Conservation (phyloP, 2,329 filamentous ascomycete genomes). For the Fusarium pilosicola region DNA sequence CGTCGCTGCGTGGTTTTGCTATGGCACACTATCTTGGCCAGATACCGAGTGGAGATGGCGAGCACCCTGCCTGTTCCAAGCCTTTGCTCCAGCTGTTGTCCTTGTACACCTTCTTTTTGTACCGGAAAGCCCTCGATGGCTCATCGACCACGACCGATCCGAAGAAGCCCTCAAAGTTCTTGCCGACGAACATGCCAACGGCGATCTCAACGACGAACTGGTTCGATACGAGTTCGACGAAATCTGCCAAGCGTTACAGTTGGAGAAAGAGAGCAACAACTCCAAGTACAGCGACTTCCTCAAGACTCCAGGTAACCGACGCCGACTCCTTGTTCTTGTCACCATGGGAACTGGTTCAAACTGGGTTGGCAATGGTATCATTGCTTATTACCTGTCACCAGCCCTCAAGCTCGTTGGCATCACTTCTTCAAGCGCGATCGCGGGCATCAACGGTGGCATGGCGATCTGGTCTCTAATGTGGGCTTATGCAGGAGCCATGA, state of each 20-base stretch:
- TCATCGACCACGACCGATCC: slow-evolving; percentile 47
- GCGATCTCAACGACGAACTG: slow-evolving; percentile 63
- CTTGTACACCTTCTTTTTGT: slow-evolving; percentile 47
- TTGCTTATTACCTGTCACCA: slow-evolving; percentile 70
- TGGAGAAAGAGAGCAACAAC: slow-evolving; percentile 62
- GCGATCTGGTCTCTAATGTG: slow-evolving; percentile 28
- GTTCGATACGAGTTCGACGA: slow-evolving; percentile 73
- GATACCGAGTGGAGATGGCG: slow-evolving; percentile 28
- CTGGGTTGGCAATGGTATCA: slow-evolving; percentile 71
- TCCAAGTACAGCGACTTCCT: slow-evolving; percentile 69
- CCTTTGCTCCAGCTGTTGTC: slow-evolving; percentile 25
- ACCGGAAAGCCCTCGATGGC: slow-evolving; percentile 52
- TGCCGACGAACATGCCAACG: slow-evolving; percentile 68
- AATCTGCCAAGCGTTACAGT: slow-evolving; percentile 68
- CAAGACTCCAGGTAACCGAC: slow-evolving; percentile 70
- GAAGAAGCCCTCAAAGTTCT: slow-evolving; percentile 63
- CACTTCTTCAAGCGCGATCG: slow-evolving; percentile 1
- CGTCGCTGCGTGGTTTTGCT: slow-evolving; percentile 26
- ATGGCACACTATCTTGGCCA: slow-evolving; percentile 12
- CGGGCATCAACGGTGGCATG: slow-evolving; percentile 36
- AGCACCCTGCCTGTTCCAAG: slow-evolving; percentile 28
- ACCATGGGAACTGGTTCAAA: slow-evolving; percentile 73
- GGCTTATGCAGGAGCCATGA: slow-evolving; percentile 19
- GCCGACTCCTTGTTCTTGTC: slow-evolving; percentile 67
- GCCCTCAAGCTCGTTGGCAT: slow-evolving; percentile 50